Percentiles rank a stretch among this genome's conserved stretches.
Evolutionary conservation across 805 yeast genomes (phyloP).

Genomic region (Blastobotrys parvus): DNA sequence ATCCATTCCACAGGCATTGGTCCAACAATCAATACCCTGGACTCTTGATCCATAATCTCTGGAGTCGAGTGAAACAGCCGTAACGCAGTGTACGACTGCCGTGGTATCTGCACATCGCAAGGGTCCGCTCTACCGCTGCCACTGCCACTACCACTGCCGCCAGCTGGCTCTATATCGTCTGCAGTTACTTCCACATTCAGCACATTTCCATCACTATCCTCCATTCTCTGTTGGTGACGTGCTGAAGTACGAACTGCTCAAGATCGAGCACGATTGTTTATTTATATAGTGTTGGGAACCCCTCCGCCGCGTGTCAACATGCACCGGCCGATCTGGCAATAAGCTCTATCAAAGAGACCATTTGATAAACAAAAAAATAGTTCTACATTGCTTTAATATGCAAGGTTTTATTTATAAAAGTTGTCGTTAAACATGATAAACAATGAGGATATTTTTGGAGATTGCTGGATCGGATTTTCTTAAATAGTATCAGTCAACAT

Average conservation of each 20-base stretch:
- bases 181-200: neutral
- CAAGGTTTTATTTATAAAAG: neutral
- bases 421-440: too few species aligned
- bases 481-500: conserved; percentile 80
- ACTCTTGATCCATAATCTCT: conserved; percentile 21
- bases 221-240: too few species aligned
- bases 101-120: conserved; percentile 6
- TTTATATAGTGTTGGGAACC: too few species aligned
- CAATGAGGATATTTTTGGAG: too few species aligned
- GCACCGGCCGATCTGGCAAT: too few species aligned
- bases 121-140: neutral
- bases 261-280: too few species aligned
- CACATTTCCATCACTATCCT: neutral
- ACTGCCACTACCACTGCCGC: neutral
- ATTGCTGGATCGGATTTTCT: too few species aligned
- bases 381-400: neutral
- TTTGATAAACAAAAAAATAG: too few species aligned
- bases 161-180: neutral
- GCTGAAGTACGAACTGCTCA: too few species aligned
- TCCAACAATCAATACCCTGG: conserved; percentile 26
- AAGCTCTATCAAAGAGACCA: too few species aligned
- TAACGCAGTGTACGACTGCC: conserved; percentile 26
- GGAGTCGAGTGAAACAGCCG: conserved; percentile 25
- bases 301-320: too few species aligned
- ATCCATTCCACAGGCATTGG: conserved; percentile 24